Evolutionary conservation across 2,329 filamentous ascomycete species (phyloP), one percentile per base, ranked within the genome.

Genomic region (Parastagonospora avenae): DNA sequence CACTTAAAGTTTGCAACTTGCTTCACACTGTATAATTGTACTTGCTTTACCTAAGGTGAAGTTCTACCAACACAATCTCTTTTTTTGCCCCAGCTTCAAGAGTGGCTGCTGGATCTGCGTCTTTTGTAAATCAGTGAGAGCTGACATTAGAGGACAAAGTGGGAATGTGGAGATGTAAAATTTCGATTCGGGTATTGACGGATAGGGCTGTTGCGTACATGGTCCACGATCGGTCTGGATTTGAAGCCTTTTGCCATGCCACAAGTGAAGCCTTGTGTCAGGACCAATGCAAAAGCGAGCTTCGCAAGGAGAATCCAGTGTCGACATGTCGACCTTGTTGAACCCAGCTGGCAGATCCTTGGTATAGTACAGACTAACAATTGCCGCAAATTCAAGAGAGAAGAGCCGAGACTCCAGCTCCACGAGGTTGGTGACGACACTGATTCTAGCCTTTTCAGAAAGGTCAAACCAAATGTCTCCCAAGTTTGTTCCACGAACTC

Each of bases 391-490:
- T 15, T 10, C 16, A 33, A 73, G 53, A 31, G 48, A 40, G 33
- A 66, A 66, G 4, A 73, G 43, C 42, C 48, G 53, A 28, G 48
- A 46, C 45, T 74, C 70, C 15, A 71, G 37, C 35, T 71, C 55
- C 1, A 71, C 68, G 3, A 73, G 52, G 45, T 59, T 60, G 10
- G 29, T 52, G 27, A 69, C 52, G 10, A 72, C 54, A 14, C 46
- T 54, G 37, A 55, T 58, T 32, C 62, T 62, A 42, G 61, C 61
- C 27, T 64, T 59, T 39, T 50, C 57, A 39, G 54, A 29, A 4
- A 72, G 32, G 38, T 51, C 15, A 50, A 64, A 71, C 73, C 71
- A 76, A 19, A 59, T 54, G 28, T 67, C 63, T 19, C 67, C 70
- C n/a, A 75, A 49, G 8, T 66, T 62, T 8, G 19, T 55, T 12